Base-by-base conservation (phyloP, 75 land plant genomes). In the Adiantum capillusveneris region DNA sequence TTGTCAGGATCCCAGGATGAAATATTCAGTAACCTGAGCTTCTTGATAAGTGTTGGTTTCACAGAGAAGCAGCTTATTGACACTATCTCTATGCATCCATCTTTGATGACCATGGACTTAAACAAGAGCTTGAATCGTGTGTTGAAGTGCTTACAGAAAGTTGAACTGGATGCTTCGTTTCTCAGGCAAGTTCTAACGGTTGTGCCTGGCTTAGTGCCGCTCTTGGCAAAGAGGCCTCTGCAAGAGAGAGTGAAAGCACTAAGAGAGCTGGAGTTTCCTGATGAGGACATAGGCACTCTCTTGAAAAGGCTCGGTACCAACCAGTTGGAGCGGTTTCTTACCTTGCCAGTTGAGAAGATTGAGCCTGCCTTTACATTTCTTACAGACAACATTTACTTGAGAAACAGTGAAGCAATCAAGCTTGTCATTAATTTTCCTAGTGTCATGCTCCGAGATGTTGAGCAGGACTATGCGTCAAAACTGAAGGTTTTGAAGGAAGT, bases 41-140 rank as follows among this genome's bases (percentile, higher is more conserved):
- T 53, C 29, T 53, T 53, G 29, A 22, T 26, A 5, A 26, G 28
- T 26, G 1, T 22, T 3, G 55, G 55, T 26, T 25, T 53, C 29
- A 25, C 55, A 26, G 55, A 26, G 55, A 22, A 53, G 14, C 25
- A 25, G 28, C 14, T 53, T 3, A 5, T 24, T 24, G 29, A 26
- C 1, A 12, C 24, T 5, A 53, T 53, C 1, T 53, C 55, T 14
- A 53, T 24, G 6, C 14, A 53, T 24, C 28, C 55, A 5, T 24
- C 55, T 24, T 53, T 53, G 18, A 24, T 53, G 55, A 22, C 55
- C 28, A 26, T 53, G 3, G 29, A 53, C 25, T 24, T 53, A 3
- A 24, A 1, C 2, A 53, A 26, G 3, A 26, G 24, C 5, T 26
- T 53, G 3, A 53, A 5, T 53, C 25, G 25, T 25, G 55, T 53